phyloP scores from a whole-genome alignment of 2,329 filamentous ascomycete genomes.

The Arthrobotrys conoides region DNA sequence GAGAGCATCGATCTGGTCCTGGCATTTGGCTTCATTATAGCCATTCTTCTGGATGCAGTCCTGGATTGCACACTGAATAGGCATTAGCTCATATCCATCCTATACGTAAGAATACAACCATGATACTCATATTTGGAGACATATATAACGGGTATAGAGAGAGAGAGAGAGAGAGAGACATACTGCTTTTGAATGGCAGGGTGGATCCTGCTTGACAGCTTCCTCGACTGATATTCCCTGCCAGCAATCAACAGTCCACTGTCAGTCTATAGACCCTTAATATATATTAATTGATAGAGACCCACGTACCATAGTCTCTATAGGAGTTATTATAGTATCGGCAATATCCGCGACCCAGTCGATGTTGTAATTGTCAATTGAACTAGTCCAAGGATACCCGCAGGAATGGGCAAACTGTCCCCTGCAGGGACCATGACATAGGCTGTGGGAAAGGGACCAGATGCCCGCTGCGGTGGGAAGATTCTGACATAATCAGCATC shows the following conservation, averaged over 20 bases:
- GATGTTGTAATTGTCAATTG: neutral
- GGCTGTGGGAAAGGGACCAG: slow-evolving; percentile 26
- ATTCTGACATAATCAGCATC: neutral
- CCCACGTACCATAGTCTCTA: too few relatives aligned
- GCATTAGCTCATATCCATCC: neutral
- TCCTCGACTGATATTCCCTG: slow-evolving; percentile 54
- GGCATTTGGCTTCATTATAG: slow-evolving; percentile 88
- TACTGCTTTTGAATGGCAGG: slow-evolving; percentile 57
- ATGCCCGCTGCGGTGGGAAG: slow-evolving; percentile 32
- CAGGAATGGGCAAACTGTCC: slow-evolving; percentile 32
- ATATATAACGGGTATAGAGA: neutral
- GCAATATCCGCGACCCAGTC: neutral
- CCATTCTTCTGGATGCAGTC: slow-evolving; percentile 87
- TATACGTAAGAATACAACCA: neutral
- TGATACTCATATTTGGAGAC: neutral
- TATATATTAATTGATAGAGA: neutral
- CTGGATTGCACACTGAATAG: slow-evolving; percentile 66
- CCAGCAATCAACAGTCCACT: neutral
- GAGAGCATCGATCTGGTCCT: slow-evolving; percentile 81
- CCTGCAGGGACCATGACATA: slow-evolving; percentile 38
- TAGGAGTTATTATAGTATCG: neutral
- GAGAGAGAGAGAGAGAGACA: neutral
- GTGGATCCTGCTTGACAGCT: slow-evolving; percentile 50
- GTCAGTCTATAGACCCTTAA: neutral
- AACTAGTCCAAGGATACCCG: slow-evolving; percentile 14